Evolutionary conservation across 306 rosid genomes (phyloP).

Genomic region (Prunus dulcis): DNA sequence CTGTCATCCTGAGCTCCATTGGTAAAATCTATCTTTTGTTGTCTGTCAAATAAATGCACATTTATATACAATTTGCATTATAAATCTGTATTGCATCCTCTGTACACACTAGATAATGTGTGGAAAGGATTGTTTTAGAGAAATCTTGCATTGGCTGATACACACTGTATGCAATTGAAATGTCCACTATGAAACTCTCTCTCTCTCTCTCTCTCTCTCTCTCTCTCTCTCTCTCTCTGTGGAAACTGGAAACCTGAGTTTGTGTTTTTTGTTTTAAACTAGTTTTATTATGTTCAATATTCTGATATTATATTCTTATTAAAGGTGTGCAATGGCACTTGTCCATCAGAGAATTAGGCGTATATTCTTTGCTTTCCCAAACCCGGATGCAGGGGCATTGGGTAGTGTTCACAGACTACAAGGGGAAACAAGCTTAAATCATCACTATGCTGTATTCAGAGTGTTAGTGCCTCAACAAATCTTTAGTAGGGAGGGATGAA

Average conservation of each 20-base stretch:
- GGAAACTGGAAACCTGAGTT: neutral
- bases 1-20: too few relatives aligned
- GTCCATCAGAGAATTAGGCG: slow-evolving; percentile 89
- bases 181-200: too few relatives aligned
- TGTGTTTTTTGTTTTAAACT: neutral
- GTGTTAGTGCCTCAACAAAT: slow-evolving; percentile 52
- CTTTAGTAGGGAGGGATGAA: slow-evolving; percentile 32
- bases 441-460: slow-evolving; percentile 86
- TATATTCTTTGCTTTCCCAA: slow-evolving; percentile 78
- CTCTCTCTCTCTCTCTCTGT: neutral
- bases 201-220: too few relatives aligned
- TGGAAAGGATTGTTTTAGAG: too few relatives aligned
- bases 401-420: slow-evolving; percentile 83
- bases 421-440: slow-evolving; percentile 87
- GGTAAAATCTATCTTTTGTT: too few relatives aligned
- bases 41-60: too few relatives aligned
- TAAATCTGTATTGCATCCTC: too few relatives aligned
- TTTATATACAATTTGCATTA: too few relatives aligned
- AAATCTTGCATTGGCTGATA: too few relatives aligned
- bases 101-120: too few relatives aligned
- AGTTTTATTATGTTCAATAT: neutral
- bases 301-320: slow-evolving; percentile 16
- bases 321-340: slow-evolving; percentile 98
- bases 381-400: slow-evolving; percentile 73
- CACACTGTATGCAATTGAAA: too few relatives aligned